Evolutionary conservation across 2,329 filamentous ascomycete species (phyloP).

Genomic region (Bertia moriformis): DNA sequence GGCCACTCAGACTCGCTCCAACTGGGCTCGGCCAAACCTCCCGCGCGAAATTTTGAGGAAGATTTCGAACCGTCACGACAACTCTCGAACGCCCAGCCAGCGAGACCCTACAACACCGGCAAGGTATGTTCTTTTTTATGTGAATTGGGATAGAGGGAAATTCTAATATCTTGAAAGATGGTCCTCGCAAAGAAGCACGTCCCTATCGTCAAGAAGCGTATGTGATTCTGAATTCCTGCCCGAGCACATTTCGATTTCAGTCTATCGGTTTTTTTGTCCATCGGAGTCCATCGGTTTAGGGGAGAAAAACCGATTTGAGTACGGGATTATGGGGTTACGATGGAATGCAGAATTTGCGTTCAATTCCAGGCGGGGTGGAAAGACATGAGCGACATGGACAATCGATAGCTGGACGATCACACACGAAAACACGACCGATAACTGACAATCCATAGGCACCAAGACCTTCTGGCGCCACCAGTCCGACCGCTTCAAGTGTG

Average conservation of each 20-base stretch:
- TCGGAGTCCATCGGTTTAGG: neutral
- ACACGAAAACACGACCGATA: too few species aligned
- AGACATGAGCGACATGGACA: neutral
- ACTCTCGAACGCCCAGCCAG: constrained; percentile 1
- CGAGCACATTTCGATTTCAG: constrained; percentile 4
- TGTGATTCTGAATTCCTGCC: constrained; percentile 26
- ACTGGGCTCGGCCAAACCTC: neutral
- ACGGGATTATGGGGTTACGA: too few species aligned
- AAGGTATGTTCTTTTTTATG: neutral
- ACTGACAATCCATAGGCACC: constrained; percentile 61
- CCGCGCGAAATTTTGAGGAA: neutral
- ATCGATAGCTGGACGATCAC: too few species aligned
- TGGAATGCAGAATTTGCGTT: too few species aligned
- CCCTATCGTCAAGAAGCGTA: constrained; percentile 99
- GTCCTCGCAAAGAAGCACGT: constrained; percentile 98
- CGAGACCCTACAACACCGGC: constrained; percentile 1
- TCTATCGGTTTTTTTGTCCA: constrained; percentile 1
- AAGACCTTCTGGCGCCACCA: constrained; percentile 96
- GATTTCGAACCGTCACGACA: neutral
- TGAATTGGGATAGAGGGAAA: neutral
- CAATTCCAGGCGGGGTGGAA: too few species aligned
- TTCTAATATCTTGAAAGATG: too few species aligned
- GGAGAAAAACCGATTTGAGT: constrained; percentile 1
- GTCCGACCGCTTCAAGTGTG: constrained; percentile 89
- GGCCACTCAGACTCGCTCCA: neutral